Base-by-base conservation (phyloP, 2,329 filamentous ascomycete genomes). In the Ambrosiella beaveri region DNA sequence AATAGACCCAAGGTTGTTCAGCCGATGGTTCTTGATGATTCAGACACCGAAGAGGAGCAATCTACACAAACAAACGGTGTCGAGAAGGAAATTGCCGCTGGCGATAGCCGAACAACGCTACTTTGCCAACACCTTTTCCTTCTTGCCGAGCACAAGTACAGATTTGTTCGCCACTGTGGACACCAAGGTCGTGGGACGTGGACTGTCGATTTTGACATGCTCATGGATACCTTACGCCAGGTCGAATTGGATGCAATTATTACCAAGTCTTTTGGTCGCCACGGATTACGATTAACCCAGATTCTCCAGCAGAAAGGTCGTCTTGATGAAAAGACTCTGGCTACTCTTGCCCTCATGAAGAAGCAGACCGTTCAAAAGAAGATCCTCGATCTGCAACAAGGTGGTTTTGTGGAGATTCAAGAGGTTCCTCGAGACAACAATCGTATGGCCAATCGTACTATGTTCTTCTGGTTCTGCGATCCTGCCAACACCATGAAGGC, bases 401-500 rank as follows among this genome's bases (percentile, higher is more conserved):
- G 82, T 15, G 91, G 93, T 1, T 84, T 93, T 61, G 81, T 95
- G 11, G 88, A 97, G 63, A 81, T 95, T 5, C 93, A 98, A 68
- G 93, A 98, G 71, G 85, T 98, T 0, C 93, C 93, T 0, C 86
- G 87, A 63, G 91, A 97, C 65, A 85, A 85, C 63, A 84, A 83
- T 62, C 84, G 89, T 39, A 80, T 86, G 64, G 87, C 90, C 0
- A 86, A 84, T 62, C 82, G 88, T 56, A 95, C 89, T 0, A 78
- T 95, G 27, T 97, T 90, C 68, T 80, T 97, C 58, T 96, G 90
- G 84, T 95, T 82, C 74, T 95, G 88, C 69, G 90, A 97, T 66
- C 74, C 79, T 9, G 81, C 88, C 51, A 80, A 86, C 52, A 84
- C 85, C 6, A 74, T 83, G 54, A 76, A 78, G 17, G 79, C 85